A percentile compares a stretch with the other conserved stretches of the same genome.
Conservation (phyloP, 441 rosid genomes). For the Erodium trifolium region DNA sequence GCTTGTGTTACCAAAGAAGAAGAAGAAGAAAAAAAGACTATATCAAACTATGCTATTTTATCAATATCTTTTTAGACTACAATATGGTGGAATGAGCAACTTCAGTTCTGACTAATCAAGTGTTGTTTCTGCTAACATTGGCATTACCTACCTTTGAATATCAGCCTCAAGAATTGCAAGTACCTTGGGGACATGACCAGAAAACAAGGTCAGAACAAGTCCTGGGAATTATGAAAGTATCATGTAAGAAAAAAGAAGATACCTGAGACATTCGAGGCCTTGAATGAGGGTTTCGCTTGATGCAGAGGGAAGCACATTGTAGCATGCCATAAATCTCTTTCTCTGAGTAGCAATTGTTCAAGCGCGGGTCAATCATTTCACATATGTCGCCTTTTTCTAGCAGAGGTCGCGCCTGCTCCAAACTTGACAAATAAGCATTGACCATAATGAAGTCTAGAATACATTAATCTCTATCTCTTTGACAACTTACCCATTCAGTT, state of each 20-base stretch:
- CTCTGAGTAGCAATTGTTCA: conserved; percentile 49
- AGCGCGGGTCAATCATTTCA: conserved; percentile 68
- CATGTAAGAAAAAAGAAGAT: no score
- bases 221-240: no score
- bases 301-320: conserved; percentile 83
- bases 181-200: background rate
- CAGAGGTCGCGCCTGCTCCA: conserved; percentile 83
- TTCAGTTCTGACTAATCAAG: no score
- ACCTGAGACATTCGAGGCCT: conserved; percentile 97
- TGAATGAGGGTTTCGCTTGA: conserved; percentile 71
- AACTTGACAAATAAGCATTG: conserved; percentile 14
- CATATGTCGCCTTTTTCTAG: conserved; percentile 68
- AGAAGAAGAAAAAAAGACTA: no score
- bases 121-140: no score
- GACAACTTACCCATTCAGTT: conserved; percentile 75
- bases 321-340: conserved; percentile 82
- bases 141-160: background rate
- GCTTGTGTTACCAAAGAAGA: background rate
- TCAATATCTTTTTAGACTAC: background rate
- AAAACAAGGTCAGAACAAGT: background rate
- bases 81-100: background rate
- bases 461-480: no score
- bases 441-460: no score
- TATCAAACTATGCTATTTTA: no score
- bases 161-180: background rate